Evolutionary conservation across 1,284 basidiomycete species (phyloP).

Genomic region (Ceratobasidium sp.): DNA sequence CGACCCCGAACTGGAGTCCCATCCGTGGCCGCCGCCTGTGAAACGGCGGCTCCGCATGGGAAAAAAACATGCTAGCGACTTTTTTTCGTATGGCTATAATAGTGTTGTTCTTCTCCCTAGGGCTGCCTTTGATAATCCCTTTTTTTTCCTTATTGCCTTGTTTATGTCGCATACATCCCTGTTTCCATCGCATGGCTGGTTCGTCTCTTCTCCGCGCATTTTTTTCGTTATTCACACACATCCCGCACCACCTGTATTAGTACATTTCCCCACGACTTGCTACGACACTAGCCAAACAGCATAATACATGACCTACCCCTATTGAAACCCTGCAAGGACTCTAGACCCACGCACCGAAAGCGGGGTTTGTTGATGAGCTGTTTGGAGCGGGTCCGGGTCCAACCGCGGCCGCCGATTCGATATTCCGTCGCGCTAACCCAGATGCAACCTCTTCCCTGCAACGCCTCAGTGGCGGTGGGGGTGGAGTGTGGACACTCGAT

Average conservation of each 20-base stretch:
- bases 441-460: not conserved
- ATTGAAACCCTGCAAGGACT: constrained; percentile 10
- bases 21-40: constrained; percentile 36
- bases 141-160: constrained; percentile 6
- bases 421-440: constrained; percentile 9
- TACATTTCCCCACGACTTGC: constrained; percentile 18
- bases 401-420: constrained; percentile 16
- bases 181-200: constrained; percentile 4
- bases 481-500: not conserved
- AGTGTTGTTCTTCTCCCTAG: not conserved
- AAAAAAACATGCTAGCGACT: constrained; percentile 18
- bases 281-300: constrained; percentile 19
- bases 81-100: constrained; percentile 17
- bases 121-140: not conserved
- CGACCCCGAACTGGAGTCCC: constrained; percentile 41
- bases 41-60: constrained; percentile 32
- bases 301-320: constrained; percentile 33
- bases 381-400: constrained; percentile 10
- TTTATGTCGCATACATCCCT: constrained; percentile 37
- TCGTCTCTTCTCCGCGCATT: constrained; percentile 11
- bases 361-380: constrained; percentile 38
- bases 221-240: constrained; percentile 14
- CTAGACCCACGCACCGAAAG: constrained; percentile 20
- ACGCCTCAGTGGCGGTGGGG: not conserved
- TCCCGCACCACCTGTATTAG: constrained; percentile 27